These are phyloP conservation scores for Chlorokybus atmophyticus DNA, from an alignment of 139 green algal species.

Conservation along the genomic window DNA sequence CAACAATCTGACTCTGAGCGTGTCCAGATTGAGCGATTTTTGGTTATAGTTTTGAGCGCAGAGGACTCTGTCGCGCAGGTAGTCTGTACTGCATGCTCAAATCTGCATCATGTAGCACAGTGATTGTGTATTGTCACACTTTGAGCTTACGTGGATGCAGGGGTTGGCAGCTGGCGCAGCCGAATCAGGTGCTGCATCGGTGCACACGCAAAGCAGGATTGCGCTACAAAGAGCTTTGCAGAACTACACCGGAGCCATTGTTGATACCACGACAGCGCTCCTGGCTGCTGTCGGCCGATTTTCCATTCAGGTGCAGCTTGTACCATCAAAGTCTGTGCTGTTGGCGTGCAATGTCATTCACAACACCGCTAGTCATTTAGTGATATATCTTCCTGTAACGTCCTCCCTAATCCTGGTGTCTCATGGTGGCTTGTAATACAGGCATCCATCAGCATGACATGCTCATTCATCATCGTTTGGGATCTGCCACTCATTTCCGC, in stretches of 20 bases:
- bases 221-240: too few species aligned
- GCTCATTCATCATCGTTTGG: constrained; percentile 87
- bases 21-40: constrained; percentile 7
- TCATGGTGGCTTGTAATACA: background rate
- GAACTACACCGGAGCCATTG: too few species aligned
- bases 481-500: constrained; percentile 64
- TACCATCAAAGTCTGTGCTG: background rate
- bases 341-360: background rate
- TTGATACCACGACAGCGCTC: too few species aligned
- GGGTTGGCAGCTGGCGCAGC: background rate
- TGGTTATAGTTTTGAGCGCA: constrained; percentile 5
- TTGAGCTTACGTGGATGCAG: background rate
- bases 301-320: background rate
- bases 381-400: background rate
- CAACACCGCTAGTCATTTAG: background rate
- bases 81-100: constrained; percentile 1
- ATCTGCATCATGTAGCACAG: background rate
- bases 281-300: too few species aligned
- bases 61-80: constrained; percentile 4
- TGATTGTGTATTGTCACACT: background rate
- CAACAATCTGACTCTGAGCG: background rate
- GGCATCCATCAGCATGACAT: constrained; percentile 54
- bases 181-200: background rate
- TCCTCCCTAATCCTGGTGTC: background rate
- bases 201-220: too few species aligned